Percentiles rank a stretch among this genome's conserved stretches.
Evolutionary conservation across 2,329 filamentous ascomycete species (phyloP).

Genomic region (Pseudocercospora crystallina): DNA sequence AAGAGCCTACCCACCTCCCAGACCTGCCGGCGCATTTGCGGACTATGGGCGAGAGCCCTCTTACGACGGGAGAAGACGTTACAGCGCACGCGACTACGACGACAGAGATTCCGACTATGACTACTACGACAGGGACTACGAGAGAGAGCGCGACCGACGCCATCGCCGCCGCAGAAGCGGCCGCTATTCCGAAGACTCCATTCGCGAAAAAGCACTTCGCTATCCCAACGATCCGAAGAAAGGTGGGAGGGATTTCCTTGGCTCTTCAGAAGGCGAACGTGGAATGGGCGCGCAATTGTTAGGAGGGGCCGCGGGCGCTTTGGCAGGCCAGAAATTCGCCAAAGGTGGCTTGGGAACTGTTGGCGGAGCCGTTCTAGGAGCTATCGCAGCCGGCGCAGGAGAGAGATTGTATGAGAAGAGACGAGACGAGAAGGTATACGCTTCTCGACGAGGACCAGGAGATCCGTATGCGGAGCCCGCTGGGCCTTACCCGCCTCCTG

Average conservation of each 20-base stretch:
- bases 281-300: slow-evolving; percentile 29
- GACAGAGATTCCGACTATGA: slow-evolving; percentile 13
- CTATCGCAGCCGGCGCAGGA: slow-evolving; percentile 25
- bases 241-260: slow-evolving; percentile 27
- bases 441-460: slow-evolving; percentile 2
- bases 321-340: slow-evolving; percentile 28
- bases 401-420: slow-evolving; percentile 28
- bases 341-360: slow-evolving; percentile 26
- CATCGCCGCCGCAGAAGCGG: slow-evolving; percentile 9
- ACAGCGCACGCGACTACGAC: background rate
- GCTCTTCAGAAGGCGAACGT: slow-evolving; percentile 27
- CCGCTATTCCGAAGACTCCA: slow-evolving; percentile 17
- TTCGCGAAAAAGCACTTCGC: slow-evolving; percentile 16
- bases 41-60: slow-evolving; percentile 2
- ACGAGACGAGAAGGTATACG: slow-evolving; percentile 23
- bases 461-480: slow-evolving; percentile 9
- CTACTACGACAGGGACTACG: slow-evolving; percentile 18
- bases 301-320: slow-evolving; percentile 30
- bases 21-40: background rate
- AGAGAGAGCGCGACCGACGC: slow-evolving; percentile 15
- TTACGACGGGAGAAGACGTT: background rate
- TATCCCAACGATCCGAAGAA: slow-evolving; percentile 23
- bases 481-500: slow-evolving; percentile 16
- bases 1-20: slow-evolving; percentile 4
- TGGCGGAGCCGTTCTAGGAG: slow-evolving; percentile 29